Evolutionary conservation across 2,329 filamentous ascomycete species (phyloP).

Genomic region (Exophiala xenobiotica): DNA sequence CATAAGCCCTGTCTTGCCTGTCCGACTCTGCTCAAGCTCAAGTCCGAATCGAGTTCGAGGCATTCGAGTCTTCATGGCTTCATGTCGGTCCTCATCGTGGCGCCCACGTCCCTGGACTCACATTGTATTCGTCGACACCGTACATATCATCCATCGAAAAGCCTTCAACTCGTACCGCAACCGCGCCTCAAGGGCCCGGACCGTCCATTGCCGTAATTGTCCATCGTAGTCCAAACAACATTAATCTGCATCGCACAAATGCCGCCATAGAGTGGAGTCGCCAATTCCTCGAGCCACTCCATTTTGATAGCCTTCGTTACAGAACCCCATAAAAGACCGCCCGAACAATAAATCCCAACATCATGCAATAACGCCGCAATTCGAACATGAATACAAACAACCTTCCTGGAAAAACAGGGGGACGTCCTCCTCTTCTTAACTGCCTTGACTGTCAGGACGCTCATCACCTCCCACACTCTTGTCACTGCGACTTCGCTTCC

Average conservation of each 20-base stretch:
- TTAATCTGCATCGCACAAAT: not conserved
- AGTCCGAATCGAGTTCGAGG: not conserved
- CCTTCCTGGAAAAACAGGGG: too few species aligned
- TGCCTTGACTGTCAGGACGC: not conserved
- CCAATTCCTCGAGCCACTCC: not conserved
- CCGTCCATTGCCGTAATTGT: not conserved
- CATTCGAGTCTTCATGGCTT: not conserved
- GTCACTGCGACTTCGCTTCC: conserved; percentile 27
- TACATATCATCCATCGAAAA: not conserved
- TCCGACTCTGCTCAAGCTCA: not conserved
- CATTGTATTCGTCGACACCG: not conserved
- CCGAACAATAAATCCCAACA: not conserved
- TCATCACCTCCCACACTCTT: conserved; percentile 14
- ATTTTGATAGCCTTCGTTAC: not conserved
- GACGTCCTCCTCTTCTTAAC: not conserved
- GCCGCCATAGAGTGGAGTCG: not conserved
- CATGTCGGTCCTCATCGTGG: not conserved
- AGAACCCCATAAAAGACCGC: not conserved
- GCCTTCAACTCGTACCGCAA: not conserved
- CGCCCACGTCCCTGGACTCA: not conserved
- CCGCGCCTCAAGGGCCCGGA: not conserved
- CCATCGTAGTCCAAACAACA: not conserved
- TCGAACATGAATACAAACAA: not conserved
- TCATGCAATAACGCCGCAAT: not conserved
- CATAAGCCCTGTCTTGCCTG: not conserved